A percentile compares a stretch with the other conserved stretches of the same genome.
These are phyloP conservation scores for Geranium rotundifolium DNA, from an alignment of 345 rosid genomes.

Conservation along the genomic window DNA sequence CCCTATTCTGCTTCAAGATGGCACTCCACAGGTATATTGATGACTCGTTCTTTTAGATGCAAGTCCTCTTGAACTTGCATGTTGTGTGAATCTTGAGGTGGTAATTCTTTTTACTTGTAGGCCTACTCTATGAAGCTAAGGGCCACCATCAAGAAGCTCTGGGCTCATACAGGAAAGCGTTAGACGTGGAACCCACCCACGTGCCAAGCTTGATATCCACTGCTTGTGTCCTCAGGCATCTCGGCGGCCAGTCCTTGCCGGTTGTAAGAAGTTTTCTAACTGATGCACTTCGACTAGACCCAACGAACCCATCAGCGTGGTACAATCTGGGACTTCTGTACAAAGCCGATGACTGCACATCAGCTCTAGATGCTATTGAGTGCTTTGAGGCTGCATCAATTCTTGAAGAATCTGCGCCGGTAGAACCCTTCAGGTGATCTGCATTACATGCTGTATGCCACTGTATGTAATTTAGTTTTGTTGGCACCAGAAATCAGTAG, in stretches of 20 bases:
- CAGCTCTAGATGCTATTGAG: slow-evolving; percentile 38
- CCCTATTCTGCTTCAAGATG: slow-evolving; percentile 48
- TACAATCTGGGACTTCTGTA: slow-evolving; percentile 49
- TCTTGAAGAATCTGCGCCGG: slow-evolving; percentile 43
- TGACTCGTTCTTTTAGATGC: too few relatives aligned
- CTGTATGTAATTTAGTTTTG: too few relatives aligned
- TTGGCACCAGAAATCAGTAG: too few relatives aligned
- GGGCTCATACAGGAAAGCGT: slow-evolving; percentile 31
- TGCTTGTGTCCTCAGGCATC: slow-evolving; percentile 34
- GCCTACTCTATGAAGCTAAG: slow-evolving; percentile 32
- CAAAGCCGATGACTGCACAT: slow-evolving; percentile 23
- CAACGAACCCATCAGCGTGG: slow-evolving; percentile 48
- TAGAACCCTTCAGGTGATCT: slow-evolving; percentile 51
- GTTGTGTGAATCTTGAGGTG: too few relatives aligned
- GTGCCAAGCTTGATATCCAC: slow-evolving; percentile 51
- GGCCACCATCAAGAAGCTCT: slow-evolving; percentile 44
- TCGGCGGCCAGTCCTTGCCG: slow-evolving; percentile 23
- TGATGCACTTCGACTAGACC: slow-evolving; percentile 40
- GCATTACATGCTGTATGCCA: not conserved
- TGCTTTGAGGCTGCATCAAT: slow-evolving; percentile 52
- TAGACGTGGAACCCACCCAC: slow-evolving; percentile 40
- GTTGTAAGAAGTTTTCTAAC: slow-evolving; percentile 38
- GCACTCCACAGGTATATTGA: slow-evolving; percentile 33
- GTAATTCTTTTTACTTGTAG: slow-evolving; percentile 8
- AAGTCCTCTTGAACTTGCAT: too few relatives aligned